Evolutionary conservation across 805 yeast species (phyloP).

Genomic region (Nakazawaea anatomiae): DNA sequence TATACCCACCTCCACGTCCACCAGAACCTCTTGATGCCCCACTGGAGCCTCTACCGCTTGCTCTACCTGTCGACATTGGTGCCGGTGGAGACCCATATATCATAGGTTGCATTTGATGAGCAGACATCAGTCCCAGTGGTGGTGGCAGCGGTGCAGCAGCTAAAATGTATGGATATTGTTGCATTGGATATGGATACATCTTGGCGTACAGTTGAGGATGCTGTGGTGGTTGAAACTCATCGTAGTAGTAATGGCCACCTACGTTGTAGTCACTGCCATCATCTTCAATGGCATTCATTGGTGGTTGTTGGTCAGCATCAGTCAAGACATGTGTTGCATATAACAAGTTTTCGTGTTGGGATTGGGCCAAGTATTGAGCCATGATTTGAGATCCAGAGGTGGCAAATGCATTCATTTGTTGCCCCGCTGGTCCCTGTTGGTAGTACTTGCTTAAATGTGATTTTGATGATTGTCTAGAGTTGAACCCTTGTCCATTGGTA

Average conservation of each 20-base stretch:
- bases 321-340: slow-evolving; percentile 26
- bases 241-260: neutral
- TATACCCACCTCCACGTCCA: neutral
- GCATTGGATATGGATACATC: slow-evolving; percentile 2
- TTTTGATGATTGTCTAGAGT: slow-evolving; percentile 8
- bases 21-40: neutral
- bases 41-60: neutral
- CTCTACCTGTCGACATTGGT: neutral
- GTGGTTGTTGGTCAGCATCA: slow-evolving; percentile 1
- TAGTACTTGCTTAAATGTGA: slow-evolving; percentile 5
- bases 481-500: neutral
- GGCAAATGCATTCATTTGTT: slow-evolving; percentile 12
- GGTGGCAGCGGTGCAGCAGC: neutral
- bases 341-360: slow-evolving; percentile 54
- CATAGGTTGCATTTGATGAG: neutral
- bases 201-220: slow-evolving; percentile 1
- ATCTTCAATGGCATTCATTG: neutral
- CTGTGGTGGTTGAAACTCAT: neutral
- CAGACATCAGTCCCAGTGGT: neutral
- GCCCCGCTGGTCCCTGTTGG: neutral
- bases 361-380: slow-evolving; percentile 74
- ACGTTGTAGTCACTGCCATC: neutral
- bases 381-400: slow-evolving; percentile 66
- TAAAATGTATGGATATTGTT: neutral
- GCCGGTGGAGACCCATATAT: neutral